Base-by-base conservation (phyloP, 2,329 filamentous ascomycete genomes). In the Bipolaris oryzae region DNA sequence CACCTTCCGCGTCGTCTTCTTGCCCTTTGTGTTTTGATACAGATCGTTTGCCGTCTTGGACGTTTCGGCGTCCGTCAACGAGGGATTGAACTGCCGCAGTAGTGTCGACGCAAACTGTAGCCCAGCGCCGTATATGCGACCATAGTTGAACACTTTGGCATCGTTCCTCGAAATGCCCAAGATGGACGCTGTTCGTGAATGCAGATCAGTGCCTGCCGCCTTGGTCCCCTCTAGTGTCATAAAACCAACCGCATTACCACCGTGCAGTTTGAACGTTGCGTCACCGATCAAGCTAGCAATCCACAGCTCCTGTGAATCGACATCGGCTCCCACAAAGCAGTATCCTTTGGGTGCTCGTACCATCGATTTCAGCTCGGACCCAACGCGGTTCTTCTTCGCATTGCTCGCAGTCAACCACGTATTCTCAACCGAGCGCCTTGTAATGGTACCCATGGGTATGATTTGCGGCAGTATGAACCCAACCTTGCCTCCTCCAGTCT, bases 141-240 rank as follows among this genome's bases (percentile, higher is more conserved):
- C 96, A 68, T 99, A 99, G 75, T 99, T 99, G 82, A 99, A 99
- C 0, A 99, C 87, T 74, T 99, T 99, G 56, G 95, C 95, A 70
- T 97, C 88, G 69, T 97, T 97, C 59, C 95, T 86, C 2, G 92
- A 96, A 59, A 99, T 99, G 6, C 93, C 94, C 2, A 99, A 78
- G 55, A 99, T 99, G 5, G 85, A 84, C 1, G 95, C 96, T 25
- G 95, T 99, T 31, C 94, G 90, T 6, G 93, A 97, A 77, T 99
- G 94, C 53, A 98, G 79, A 75, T 99, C 94, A 0, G 94, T 99
- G 3, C 94, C 94, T 2, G 91, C 92, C 5, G 92, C 88, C 77
- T 99, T 98, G 47, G 92, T 95, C 13, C 95, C 94, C 78, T 99
- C 96, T 1, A 99, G 82, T 0, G 95, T 99, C 96, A 99, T 99